Conservation (phyloP, 139 green algal species). For the Chlorella vulgaris region DNA sequence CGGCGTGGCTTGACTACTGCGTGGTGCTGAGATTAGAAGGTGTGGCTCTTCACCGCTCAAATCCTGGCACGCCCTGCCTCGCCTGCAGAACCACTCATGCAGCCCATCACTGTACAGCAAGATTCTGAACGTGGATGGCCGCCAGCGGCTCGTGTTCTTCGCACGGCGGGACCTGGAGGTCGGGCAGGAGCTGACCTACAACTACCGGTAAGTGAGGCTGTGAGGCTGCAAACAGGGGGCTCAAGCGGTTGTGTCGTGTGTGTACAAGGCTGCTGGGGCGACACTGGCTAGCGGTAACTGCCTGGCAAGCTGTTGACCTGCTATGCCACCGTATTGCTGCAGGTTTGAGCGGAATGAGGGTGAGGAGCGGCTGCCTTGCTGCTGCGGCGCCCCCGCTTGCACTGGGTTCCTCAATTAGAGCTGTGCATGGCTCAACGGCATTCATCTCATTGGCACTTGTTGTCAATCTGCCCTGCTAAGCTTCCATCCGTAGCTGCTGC, state of each 20-base stretch:
- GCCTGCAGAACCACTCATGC: slow-evolving; percentile 88
- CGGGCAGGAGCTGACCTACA: slow-evolving; percentile 85
- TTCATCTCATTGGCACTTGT: too few species aligned
- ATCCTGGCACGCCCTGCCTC: not conserved
- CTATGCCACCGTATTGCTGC: too few species aligned
- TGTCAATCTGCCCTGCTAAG: not conserved
- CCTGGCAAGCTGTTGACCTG: too few species aligned
- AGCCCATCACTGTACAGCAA: slow-evolving; percentile 87
- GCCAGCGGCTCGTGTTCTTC: slow-evolving; percentile 81
- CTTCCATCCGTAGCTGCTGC: too few species aligned
- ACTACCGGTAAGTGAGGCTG: slow-evolving; percentile 1
- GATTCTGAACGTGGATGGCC: slow-evolving; percentile 70
- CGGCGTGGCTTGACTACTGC: too few species aligned
- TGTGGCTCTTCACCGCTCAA: not conserved
- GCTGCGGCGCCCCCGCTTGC: slow-evolving; percentile 85
- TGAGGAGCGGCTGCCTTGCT: slow-evolving; percentile 64
- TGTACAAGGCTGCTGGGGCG: not conserved
- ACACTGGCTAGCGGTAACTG: not conserved
- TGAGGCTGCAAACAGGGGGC: not conserved
- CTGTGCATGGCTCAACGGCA: too few species aligned
- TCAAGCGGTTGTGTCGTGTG: not conserved
- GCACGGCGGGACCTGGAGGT: slow-evolving; percentile 73
- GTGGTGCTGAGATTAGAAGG: too few species aligned
- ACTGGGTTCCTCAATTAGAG: slow-evolving; percentile 68
- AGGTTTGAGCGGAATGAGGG: slow-evolving; percentile 61